A percentile compares a stretch with the other conserved stretches of the same genome.
Evolutionary conservation across 2,329 filamentous ascomycete genomes (phyloP).

Genomic region (Aspergillus ruber): DNA sequence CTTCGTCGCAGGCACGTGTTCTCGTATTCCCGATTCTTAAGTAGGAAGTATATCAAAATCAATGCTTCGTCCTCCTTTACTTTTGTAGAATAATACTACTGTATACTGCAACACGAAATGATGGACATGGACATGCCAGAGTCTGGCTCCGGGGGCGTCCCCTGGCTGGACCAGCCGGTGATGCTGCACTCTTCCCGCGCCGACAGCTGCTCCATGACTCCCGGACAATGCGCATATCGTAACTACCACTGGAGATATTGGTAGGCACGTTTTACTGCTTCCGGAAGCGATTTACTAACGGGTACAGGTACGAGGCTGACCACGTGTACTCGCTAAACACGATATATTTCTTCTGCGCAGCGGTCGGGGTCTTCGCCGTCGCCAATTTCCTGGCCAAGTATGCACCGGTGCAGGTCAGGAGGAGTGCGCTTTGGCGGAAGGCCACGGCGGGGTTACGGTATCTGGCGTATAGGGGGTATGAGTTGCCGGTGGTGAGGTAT

Average conservation of each 20-base stretch:
- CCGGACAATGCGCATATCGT: slow-evolving; percentile 25
- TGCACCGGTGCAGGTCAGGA: slow-evolving; percentile 21
- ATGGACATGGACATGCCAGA: slow-evolving; percentile 12
- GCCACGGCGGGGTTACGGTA: slow-evolving; percentile 34
- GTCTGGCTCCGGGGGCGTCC: slow-evolving; percentile 6
- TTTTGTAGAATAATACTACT: no score
- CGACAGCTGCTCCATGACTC: slow-evolving; percentile 22
- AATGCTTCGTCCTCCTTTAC: no score
- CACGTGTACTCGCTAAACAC: slow-evolving; percentile 48
- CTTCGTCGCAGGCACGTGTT: neutral
- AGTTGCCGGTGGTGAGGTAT: slow-evolving; percentile 30
- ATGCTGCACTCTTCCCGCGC: slow-evolving; percentile 25
- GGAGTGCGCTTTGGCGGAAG: slow-evolving; percentile 25
- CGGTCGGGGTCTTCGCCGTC: slow-evolving; percentile 46
- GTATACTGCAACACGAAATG: no score
- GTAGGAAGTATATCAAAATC: no score
- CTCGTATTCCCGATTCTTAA: neutral
- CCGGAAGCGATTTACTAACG: neutral
- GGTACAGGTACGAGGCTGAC: slow-evolving; percentile 48
- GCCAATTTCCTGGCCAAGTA: slow-evolving; percentile 27
- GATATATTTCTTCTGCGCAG: slow-evolving; percentile 47
- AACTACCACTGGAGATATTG: slow-evolving; percentile 24
- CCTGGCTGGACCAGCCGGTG: slow-evolving; percentile 28
- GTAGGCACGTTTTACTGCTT: slow-evolving; percentile 10
- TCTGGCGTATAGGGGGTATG: slow-evolving; percentile 37